Percentiles rank a stretch among this genome's conserved stretches.
These are phyloP conservation scores for Flaveria linearis DNA, from an alignment of 129 eudicot species.

Conservation along the genomic window DNA sequence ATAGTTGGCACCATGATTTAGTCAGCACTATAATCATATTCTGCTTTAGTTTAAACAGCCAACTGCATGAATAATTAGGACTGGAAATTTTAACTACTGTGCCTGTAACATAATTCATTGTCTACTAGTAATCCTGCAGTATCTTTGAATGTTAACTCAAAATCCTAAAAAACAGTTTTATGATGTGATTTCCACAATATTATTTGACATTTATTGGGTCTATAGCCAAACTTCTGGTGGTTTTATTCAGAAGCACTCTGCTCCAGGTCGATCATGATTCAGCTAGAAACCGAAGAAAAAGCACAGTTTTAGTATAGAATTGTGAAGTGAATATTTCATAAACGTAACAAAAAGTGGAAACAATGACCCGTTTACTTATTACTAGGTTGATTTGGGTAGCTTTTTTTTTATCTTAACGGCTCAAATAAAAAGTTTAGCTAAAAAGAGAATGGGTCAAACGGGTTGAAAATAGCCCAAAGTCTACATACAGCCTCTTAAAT, in stretches of 20 bases:
- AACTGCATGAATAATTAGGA: slow-evolving; percentile 29
- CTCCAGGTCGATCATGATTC: slow-evolving; percentile 4
- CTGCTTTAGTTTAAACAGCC: slow-evolving; percentile 28
- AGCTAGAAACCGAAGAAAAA: slow-evolving; percentile 23
- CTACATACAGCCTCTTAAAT: slow-evolving; percentile 1
- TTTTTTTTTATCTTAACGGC: neutral
- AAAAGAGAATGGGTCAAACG: neutral
- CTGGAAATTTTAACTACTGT: slow-evolving; percentile 10
- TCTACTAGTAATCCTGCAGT: slow-evolving; percentile 25
- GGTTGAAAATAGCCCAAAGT: slow-evolving; percentile 3
- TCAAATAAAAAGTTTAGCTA: neutral
- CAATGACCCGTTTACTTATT: neutral
- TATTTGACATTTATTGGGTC: slow-evolving; percentile 27
- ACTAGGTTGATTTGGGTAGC: neutral
- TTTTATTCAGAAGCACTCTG: slow-evolving; percentile 27
- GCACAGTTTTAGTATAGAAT: slow-evolving; percentile 12
- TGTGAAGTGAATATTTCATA: neutral
- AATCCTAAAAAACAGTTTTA: slow-evolving; percentile 26
- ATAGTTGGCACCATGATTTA: too few relatives aligned
- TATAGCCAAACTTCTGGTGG: slow-evolving; percentile 25
- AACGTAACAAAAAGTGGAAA: neutral
- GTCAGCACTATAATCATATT: slow-evolving; percentile 21
- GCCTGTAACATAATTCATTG: slow-evolving; percentile 20
- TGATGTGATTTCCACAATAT: slow-evolving; percentile 25
- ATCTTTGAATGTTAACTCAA: slow-evolving; percentile 20